These are phyloP conservation scores for Russula foetens DNA, from an alignment of 768 basidiomycete genomes.

Conservation along the genomic window DNA sequence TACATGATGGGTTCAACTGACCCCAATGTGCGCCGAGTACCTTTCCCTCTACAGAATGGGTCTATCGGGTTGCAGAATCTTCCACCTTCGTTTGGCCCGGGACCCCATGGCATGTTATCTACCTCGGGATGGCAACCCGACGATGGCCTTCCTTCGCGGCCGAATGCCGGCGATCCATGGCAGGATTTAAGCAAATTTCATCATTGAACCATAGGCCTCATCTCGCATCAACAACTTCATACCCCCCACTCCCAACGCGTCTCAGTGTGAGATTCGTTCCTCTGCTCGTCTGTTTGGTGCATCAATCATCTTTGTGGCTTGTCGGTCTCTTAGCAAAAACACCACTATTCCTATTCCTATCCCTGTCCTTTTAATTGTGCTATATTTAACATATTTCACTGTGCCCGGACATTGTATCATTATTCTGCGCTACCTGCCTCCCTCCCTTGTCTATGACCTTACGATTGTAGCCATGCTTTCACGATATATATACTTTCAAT, in stretches of 20 bases:
- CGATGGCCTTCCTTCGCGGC: neutral
- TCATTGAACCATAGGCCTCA: neutral
- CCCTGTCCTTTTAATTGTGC: neutral
- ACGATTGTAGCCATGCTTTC: slow-evolving; percentile 12
- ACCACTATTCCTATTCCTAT: slow-evolving; percentile 1
- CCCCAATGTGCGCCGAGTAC: neutral
- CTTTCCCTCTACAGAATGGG: slow-evolving; percentile 11
- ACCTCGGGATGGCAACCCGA: slow-evolving; percentile 1
- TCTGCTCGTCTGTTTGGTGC: neutral
- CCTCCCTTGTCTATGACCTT: neutral
- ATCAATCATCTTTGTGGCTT: neutral
- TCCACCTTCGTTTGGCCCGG: neutral
- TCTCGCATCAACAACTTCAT: neutral
- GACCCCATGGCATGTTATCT: neutral
- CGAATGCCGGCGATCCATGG: slow-evolving; percentile 5
- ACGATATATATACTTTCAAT: slow-evolving; percentile 6
- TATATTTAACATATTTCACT: slow-evolving; percentile 15
- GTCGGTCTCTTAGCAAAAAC: neutral
- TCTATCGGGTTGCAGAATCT: slow-evolving; percentile 5
- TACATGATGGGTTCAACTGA: slow-evolving; percentile 1
- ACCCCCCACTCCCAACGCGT: neutral
- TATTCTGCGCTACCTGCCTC: neutral
- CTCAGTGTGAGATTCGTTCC: neutral
- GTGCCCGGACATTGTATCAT: slow-evolving; percentile 11
- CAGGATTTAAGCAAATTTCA: slow-evolving; percentile 8